A percentile compares a stretch with the other conserved stretches of the same genome.
Evolutionary conservation across 2,329 filamentous ascomycete genomes (phyloP).

Genomic region (Chalaropsis thielavioides): DNA sequence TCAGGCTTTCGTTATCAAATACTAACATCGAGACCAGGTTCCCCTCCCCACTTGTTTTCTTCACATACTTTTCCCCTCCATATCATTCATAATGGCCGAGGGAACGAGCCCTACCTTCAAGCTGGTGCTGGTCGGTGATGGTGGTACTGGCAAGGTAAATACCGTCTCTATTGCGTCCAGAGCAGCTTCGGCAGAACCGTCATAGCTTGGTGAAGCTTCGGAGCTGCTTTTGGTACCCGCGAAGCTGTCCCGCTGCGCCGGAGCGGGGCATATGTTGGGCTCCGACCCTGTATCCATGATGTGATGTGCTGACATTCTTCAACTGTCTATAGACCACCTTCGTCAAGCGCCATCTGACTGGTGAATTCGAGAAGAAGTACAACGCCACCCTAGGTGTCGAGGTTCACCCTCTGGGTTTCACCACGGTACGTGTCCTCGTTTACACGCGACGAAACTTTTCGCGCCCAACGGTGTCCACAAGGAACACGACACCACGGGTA

Average conservation of each 20-base stretch:
- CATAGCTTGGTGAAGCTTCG: neutral
- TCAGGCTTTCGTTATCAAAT: neutral
- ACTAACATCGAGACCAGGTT: constrained; percentile 17
- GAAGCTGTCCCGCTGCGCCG: neutral
- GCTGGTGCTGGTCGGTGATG: constrained; percentile 98
- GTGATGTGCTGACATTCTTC: neutral
- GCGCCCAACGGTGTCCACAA: neutral
- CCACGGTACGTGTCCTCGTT: constrained; percentile 59
- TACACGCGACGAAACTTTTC: constrained; percentile 21
- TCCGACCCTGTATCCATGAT: neutral
- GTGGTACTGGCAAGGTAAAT: constrained; percentile 91
- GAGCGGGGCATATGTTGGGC: constrained; percentile 12
- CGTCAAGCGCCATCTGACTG: constrained; percentile 99
- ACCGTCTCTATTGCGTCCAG: neutral
- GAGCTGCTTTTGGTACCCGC: neutral
- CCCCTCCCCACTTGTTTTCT: constrained; percentile 33
- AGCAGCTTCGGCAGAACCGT: neutral
- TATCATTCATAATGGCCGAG: constrained; percentile 20
- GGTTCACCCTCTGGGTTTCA: constrained; percentile 96
- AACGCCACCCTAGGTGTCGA: constrained; percentile 99
- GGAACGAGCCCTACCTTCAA: constrained; percentile 66
- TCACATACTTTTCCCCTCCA: constrained; percentile 23
- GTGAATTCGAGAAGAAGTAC: constrained; percentile 99
- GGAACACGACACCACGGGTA: neutral
- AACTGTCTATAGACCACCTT: constrained; percentile 68